A percentile compares a stretch with the other conserved stretches of the same genome.
Conservation (phyloP, 805 yeast species). For the Zygosaccharomyces bailii region DNA sequence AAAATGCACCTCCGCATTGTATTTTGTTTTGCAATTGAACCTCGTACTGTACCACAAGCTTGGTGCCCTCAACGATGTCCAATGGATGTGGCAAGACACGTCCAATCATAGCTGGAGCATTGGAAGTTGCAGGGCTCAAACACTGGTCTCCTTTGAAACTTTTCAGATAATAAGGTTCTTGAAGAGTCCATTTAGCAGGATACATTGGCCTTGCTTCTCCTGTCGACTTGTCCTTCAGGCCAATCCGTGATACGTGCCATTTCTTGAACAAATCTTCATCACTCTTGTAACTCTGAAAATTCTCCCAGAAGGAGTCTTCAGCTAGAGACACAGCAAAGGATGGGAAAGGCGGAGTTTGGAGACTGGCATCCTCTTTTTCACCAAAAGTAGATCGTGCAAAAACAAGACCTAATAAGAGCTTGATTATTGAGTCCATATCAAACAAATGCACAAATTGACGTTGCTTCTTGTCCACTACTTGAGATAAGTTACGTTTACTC, state of each 20-base stretch:
- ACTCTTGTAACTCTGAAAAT: constrained; percentile 45
- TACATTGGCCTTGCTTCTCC: constrained; percentile 48
- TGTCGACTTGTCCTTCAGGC: constrained; percentile 34
- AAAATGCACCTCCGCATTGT: constrained; percentile 85
- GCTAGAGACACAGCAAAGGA: constrained; percentile 35
- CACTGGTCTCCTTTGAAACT: constrained; percentile 60
- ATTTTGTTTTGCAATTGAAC: constrained; percentile 77
- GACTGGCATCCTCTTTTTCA: not conserved
- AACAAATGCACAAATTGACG: not conserved
- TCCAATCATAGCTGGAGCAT: constrained; percentile 81
- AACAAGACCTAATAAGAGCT: not conserved
- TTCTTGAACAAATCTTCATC: constrained; percentile 38
- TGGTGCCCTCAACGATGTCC: constrained; percentile 51
- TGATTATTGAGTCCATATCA: not conserved
- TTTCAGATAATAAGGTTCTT: constrained; percentile 42
- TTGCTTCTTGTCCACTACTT: not conserved
- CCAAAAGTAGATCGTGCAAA: not conserved
- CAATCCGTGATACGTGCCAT: constrained; percentile 59
- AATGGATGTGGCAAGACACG: constrained; percentile 55
- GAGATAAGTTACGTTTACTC: too few species aligned
- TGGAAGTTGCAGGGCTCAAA: constrained; percentile 68
- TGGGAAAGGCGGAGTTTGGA: constrained; percentile 1
- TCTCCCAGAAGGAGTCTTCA: constrained; percentile 58
- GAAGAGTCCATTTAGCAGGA: constrained; percentile 73
- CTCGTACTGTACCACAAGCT: constrained; percentile 85